These are phyloP conservation scores for Penicillium verhagenii DNA, from an alignment of 495 filamentous ascomycete species.

Conservation along the genomic window DNA sequence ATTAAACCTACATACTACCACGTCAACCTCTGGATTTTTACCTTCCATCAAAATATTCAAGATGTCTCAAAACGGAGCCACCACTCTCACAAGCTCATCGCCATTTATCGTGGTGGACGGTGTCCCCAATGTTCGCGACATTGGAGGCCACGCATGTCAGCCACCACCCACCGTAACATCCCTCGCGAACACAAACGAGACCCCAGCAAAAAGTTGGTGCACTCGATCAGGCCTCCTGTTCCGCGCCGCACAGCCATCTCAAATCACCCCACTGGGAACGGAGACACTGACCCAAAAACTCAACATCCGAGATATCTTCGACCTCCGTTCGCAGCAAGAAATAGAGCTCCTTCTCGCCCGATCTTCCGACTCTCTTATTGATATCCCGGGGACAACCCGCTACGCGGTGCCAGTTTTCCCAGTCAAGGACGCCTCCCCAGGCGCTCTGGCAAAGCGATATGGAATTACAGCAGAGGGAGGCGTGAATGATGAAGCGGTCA, in stretches of 20 bases:
- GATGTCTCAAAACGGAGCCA: not conserved
- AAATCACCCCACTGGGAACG: slow-evolving; percentile 47
- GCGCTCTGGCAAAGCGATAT: slow-evolving; percentile 38
- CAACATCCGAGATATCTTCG: slow-evolving; percentile 54
- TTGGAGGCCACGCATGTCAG: slow-evolving; percentile 50
- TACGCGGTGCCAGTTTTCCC: slow-evolving; percentile 56
- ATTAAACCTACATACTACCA: not conserved
- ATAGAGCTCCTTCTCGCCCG: slow-evolving; percentile 29
- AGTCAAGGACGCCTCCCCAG: slow-evolving; percentile 52
- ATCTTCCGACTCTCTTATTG: slow-evolving; percentile 3
- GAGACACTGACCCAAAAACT: slow-evolving; percentile 42
- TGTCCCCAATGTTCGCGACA: slow-evolving; percentile 59
- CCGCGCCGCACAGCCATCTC: slow-evolving; percentile 56
- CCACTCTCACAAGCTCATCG: not conserved
- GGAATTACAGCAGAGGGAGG: not conserved
- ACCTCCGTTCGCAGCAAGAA: slow-evolving; percentile 58
- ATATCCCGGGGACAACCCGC: slow-evolving; percentile 37
- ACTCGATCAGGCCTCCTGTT: slow-evolving; percentile 52
- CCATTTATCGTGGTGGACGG: slow-evolving; percentile 37
- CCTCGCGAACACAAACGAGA: not conserved
- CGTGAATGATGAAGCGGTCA: slow-evolving; percentile 32
- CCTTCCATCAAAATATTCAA: not conserved
- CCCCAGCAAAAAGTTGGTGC: slow-evolving; percentile 21
- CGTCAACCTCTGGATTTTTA: not conserved
- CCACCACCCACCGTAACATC: not conserved